These are phyloP conservation scores for Oidiodendron maius DNA, from an alignment of 495 filamentous ascomycete species.

Conservation along the genomic window DNA sequence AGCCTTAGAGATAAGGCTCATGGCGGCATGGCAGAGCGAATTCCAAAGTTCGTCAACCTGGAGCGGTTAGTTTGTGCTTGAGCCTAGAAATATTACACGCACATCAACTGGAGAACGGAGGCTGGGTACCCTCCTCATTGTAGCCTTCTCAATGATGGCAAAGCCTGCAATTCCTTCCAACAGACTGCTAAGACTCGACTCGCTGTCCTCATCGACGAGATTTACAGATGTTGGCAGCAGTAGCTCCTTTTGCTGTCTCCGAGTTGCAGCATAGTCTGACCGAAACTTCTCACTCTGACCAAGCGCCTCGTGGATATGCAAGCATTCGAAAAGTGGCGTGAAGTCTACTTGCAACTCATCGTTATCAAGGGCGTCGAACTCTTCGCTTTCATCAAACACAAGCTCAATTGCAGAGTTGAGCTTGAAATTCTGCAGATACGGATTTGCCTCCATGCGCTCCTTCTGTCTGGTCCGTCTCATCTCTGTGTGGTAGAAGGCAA, in stretches of 20 bases:
- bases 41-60: constrained; percentile 97
- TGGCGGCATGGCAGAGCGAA: constrained; percentile 87
- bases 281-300: constrained; percentile 89
- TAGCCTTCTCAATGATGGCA: constrained; percentile 91
- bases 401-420: constrained; percentile 95
- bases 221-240: constrained; percentile 69
- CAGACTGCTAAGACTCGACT: constrained; percentile 67
- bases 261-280: constrained; percentile 81
- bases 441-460: constrained; percentile 64
- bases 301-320: constrained; percentile 94
- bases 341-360: constrained; percentile 93
- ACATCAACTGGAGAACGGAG: constrained; percentile 82
- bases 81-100: constrained; percentile 28
- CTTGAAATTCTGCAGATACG: constrained; percentile 73
- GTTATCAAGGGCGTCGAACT: constrained; percentile 91
- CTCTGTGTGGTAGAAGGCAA: constrained; percentile 95
- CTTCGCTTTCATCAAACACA: constrained; percentile 89
- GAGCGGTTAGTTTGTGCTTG: constrained; percentile 24
- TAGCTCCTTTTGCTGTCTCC: constrained; percentile 86
- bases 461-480: constrained; percentile 79
- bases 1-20: constrained; percentile 71
- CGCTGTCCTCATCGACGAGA: constrained; percentile 63
- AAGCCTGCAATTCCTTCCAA: constrained; percentile 94
- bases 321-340: constrained; percentile 86
- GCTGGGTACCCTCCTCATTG: constrained; percentile 77